Conservation (phyloP, 1,284 basidiomycete genomes). For the Peniophora sp. region DNA sequence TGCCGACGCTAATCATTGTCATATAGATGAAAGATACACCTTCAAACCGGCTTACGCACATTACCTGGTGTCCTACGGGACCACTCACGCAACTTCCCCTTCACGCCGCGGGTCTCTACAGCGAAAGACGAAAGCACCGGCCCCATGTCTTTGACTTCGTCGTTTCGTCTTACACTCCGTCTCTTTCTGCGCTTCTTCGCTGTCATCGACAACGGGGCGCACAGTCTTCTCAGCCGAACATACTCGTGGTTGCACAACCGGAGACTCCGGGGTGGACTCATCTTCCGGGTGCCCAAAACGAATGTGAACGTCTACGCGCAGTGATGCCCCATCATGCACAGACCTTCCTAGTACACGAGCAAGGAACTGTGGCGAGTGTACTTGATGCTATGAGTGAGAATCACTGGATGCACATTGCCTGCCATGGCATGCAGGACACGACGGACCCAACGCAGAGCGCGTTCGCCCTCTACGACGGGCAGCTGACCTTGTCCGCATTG, state of each 20-base stretch:
- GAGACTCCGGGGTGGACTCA: background rate
- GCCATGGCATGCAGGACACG: background rate
- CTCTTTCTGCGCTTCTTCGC: background rate
- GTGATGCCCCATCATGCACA: conserved; percentile 7
- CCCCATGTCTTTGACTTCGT: conserved; percentile 8
- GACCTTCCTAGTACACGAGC: conserved; percentile 8
- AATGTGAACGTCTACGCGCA: background rate
- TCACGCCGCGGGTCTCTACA: background rate
- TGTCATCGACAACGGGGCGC: background rate
- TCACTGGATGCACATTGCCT: background rate
- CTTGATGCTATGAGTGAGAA: background rate
- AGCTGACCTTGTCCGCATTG: background rate
- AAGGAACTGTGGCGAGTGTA: background rate
- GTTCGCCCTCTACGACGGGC: conserved; percentile 1
- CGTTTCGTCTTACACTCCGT: background rate
- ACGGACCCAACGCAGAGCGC: conserved; percentile 1
- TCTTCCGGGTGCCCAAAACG: background rate
- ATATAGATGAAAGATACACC: no score
- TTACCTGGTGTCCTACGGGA: background rate
- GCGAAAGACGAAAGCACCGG: background rate
- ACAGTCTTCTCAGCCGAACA: background rate
- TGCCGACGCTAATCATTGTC: no score
- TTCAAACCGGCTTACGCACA: background rate
- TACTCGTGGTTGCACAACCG: background rate
- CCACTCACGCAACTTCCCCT: background rate